Evolutionary conservation across 805 yeast genomes (phyloP).

Genomic region (Pichia sporocuriosa): DNA sequence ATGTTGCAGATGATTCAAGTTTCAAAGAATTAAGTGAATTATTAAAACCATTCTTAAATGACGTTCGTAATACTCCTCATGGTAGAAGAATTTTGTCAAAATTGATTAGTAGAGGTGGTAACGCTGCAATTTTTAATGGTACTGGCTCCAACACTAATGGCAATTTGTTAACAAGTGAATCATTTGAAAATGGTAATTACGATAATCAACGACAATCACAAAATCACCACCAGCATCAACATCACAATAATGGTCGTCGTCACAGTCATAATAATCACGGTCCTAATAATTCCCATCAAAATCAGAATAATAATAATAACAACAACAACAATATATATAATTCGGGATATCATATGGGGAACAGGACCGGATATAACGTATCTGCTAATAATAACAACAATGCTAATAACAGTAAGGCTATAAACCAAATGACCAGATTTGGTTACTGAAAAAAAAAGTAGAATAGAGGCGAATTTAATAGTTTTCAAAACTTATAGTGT

Average conservation of each 20-base stretch:
- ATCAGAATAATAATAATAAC: neutral
- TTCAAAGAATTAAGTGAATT: conserved; percentile 49
- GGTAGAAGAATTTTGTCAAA: conserved; percentile 89
- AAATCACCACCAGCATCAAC: no score
- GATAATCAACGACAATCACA: neutral
- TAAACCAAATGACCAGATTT: conserved; percentile 4
- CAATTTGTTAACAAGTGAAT: neutral
- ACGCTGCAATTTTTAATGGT: conserved; percentile 7
- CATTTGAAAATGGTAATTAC: conserved; percentile 1
- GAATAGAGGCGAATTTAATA: neutral
- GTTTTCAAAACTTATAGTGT: neutral
- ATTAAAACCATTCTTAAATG: conserved; percentile 69
- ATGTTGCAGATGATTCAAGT: conserved; percentile 45
- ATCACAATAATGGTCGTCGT: conserved; percentile 6
- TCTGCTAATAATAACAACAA: neutral
- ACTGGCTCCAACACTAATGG: neutral
- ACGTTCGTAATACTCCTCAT: conserved; percentile 85
- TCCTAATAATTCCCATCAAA: neutral
- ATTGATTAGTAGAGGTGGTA: conserved; percentile 29
- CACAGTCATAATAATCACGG: conserved; percentile 3
- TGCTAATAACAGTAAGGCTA: neutral
- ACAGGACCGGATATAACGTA: conserved; percentile 1
- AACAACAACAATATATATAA: conserved; percentile 1
- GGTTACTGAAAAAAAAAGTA: conserved; percentile 1
- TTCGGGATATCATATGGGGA: conserved; percentile 1